Evolutionary conservation across 2,329 filamentous ascomycete genomes (phyloP), one percentile per base, ranked within the genome.

Genomic region (Claviceps sp.): DNA sequence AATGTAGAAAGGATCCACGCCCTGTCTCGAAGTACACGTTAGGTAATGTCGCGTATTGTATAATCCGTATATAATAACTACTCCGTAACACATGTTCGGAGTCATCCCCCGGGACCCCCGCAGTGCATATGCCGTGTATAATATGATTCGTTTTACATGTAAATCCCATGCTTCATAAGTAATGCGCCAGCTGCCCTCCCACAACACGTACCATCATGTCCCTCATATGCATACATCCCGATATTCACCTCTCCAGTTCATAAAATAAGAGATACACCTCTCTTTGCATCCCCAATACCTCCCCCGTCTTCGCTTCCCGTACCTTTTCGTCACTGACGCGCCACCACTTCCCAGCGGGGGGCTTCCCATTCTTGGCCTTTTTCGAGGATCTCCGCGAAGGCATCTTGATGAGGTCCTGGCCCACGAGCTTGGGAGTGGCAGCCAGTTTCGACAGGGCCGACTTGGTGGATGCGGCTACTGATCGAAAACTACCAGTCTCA

Each of bases 261-360:
- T 98, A 98, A 67, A 98, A 98, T 49, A 98, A 69, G 64, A 98
- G 72, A 66, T 98, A 98, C 0, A 97, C 91, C 68, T 98, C 93
- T 61, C 84, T 85, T 69, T 96, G 89, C 89, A 96, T 95, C 7
- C 82, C 81, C 53, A 98, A 67, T 6, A 98, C 89, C 59, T 98
- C 93, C 51, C 77, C 81, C 5, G 90, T 97, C 72, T 90, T 95
- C 58, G 89, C 85, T 68, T 97, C 91, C 64, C 91, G 93, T 61
- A 97, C 81, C 68, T 94, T 95, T 58, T 98, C 93, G 65, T 98
- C 93, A 58, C 90, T 96, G 58, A 98, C 95, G 38, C 93, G 82
- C 93, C 93, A 98, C 93, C 93, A 98, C 57, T 67, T 82, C 62
- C 94, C 85, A 45, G 76, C 78, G 13, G 72, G 68, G 22, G 59